phyloP scores from a whole-genome alignment of 768 basidiomycete species.

The Pulveroboletus sp. region DNA sequence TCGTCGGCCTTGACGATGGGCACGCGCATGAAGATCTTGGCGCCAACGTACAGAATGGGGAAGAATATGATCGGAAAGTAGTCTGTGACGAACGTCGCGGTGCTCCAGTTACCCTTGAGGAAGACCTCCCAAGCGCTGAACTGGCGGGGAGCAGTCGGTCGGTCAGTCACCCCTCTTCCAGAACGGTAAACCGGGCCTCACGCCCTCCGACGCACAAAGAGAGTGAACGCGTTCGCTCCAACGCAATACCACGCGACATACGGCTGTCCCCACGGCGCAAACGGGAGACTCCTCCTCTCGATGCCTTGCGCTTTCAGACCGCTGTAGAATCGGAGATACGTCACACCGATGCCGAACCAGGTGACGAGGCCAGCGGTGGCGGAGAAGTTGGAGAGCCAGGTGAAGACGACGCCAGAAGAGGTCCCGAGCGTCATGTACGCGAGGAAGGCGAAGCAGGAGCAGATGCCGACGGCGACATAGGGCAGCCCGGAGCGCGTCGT shows the following conservation, averaged over 20 bases:
- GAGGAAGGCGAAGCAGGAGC: conserved; percentile 32
- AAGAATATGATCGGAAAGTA: conserved; percentile 41
- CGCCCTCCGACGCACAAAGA: conserved; percentile 31
- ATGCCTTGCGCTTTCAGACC: conserved; percentile 50
- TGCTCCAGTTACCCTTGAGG: conserved; percentile 35
- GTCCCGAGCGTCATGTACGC: conserved; percentile 37
- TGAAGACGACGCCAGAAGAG: conserved; percentile 37
- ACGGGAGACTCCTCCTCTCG: conserved; percentile 45
- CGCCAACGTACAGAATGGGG: conserved; percentile 40
- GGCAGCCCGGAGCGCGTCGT: conserved; percentile 41
- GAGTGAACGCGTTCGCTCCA: conserved; percentile 23
- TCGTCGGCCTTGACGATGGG: conserved; percentile 2
- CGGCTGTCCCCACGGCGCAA: conserved; percentile 37
- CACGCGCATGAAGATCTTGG: conserved; percentile 15
- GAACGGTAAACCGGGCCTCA: too few relatives aligned
- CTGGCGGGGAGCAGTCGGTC: conserved; percentile 7
- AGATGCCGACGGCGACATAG: conserved; percentile 34
- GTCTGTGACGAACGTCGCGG: conserved; percentile 38
- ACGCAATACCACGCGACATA: conserved; percentile 37
- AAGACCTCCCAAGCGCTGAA: conserved; percentile 42
- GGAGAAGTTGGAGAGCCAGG: conserved; percentile 35
- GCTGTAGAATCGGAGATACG: conserved; percentile 43
- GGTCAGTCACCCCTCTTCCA: too few relatives aligned
- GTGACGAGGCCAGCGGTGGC: conserved; percentile 39
- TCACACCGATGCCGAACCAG: conserved; percentile 42